Evolutionary conservation across 2,329 filamentous ascomycete species (phyloP).

Genomic region (Furcasterigmium sp.): DNA sequence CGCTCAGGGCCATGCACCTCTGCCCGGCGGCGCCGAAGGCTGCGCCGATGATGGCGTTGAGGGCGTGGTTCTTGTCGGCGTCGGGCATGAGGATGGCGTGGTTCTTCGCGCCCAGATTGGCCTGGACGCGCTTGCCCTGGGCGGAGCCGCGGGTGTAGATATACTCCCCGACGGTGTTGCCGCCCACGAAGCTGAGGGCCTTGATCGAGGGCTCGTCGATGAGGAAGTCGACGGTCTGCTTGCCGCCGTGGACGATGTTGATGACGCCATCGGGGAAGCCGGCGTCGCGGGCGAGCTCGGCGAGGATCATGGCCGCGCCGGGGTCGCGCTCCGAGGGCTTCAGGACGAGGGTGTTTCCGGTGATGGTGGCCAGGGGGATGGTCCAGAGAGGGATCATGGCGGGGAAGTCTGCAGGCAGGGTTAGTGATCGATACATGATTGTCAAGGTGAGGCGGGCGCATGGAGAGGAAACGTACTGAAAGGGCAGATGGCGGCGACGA

Average conservation of each 20-base stretch:
- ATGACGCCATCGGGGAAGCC: constrained; percentile 61
- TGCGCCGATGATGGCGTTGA: constrained; percentile 62
- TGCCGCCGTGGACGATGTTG: constrained; percentile 61
- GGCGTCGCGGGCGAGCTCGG: constrained; percentile 51
- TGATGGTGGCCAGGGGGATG: constrained; percentile 68
- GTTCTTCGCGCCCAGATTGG: constrained; percentile 67
- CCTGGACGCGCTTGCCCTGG: constrained; percentile 65
- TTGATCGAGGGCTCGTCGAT: constrained; percentile 64
- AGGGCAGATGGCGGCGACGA: constrained; percentile 67
- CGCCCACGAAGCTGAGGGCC: constrained; percentile 63
- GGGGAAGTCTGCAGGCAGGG: constrained; percentile 53
- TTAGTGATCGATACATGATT: background rate
- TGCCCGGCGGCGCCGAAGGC: constrained; percentile 66
- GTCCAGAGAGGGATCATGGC: constrained; percentile 76
- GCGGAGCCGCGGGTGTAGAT: constrained; percentile 64
- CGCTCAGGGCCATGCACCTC: constrained; percentile 65
- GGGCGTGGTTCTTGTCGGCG: constrained; percentile 62
- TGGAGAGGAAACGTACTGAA: constrained; percentile 53
- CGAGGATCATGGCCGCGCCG: constrained; percentile 56
- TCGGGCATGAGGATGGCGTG: constrained; percentile 63
- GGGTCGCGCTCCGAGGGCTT: constrained; percentile 58
- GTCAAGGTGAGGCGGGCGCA: too few species aligned
- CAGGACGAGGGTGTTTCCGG: constrained; percentile 66
- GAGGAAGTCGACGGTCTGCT: constrained; percentile 64
- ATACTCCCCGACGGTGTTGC: constrained; percentile 65